phyloP scores from a whole-genome alignment of 345 rosid species.

The Psidium friedrichsthalianum region DNA sequence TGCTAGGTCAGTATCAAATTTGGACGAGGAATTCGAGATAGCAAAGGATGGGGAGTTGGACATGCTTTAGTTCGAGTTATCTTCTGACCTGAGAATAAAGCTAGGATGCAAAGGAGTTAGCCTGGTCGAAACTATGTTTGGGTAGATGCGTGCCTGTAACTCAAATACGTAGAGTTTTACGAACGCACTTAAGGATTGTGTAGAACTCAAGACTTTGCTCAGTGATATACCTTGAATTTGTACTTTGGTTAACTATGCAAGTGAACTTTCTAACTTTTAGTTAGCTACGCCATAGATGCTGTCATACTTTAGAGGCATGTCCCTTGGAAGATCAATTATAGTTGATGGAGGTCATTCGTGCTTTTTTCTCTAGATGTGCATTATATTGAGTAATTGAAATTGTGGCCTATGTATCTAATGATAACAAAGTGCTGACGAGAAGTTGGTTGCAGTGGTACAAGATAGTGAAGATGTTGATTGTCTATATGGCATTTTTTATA shows the following conservation, averaged over 20 bases:
- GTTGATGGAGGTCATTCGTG: background rate
- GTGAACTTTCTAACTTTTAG: background rate
- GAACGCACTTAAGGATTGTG: background rate
- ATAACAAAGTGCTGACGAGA: constrained; percentile 68
- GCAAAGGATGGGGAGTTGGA: too few relatives aligned
- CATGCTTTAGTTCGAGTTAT: too few relatives aligned
- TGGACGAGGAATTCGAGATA: too few relatives aligned
- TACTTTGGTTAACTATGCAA: background rate
- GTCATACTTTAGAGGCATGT: background rate
- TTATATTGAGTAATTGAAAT: background rate
- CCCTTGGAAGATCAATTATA: background rate
- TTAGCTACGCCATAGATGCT: background rate
- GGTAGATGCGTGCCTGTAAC: too few relatives aligned
- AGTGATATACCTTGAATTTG: background rate
- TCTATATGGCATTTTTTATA: constrained; percentile 74
- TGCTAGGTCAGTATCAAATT: too few relatives aligned
- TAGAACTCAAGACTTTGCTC: background rate
- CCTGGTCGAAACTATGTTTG: too few relatives aligned
- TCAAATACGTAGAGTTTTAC: too few relatives aligned
- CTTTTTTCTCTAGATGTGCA: background rate
- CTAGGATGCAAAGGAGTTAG: too few relatives aligned
- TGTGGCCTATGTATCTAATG: constrained; percentile 50
- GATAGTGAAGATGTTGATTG: constrained; percentile 89
- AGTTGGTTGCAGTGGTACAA: constrained; percentile 50
- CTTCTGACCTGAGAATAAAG: too few relatives aligned